A percentile compares a stretch with the other conserved stretches of the same genome.
phyloP scores from a whole-genome alignment of 495 filamentous ascomycete species.

The Xylaria curta region DNA sequence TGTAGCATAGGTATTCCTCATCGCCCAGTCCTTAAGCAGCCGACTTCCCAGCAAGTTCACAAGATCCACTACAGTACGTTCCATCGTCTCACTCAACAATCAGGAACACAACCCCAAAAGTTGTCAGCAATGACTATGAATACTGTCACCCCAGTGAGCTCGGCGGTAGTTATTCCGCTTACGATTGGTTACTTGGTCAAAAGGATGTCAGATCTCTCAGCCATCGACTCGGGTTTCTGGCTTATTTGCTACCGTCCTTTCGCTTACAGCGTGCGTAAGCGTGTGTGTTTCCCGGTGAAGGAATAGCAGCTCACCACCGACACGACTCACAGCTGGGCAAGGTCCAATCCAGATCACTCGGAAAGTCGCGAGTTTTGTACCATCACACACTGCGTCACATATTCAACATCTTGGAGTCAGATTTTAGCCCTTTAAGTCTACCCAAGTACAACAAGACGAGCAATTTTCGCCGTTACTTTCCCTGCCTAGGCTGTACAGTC shows the following conservation, averaged over 20 bases:
- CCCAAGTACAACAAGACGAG: neutral
- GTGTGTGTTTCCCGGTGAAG: conserved; percentile 5
- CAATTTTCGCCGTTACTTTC: neutral
- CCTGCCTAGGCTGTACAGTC: neutral
- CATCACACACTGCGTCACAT: neutral
- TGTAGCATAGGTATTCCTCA: neutral
- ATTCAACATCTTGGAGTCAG: neutral
- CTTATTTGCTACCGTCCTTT: conserved; percentile 5
- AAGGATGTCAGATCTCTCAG: conserved; percentile 15
- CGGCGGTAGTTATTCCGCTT: conserved; percentile 16
- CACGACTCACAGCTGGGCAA: neutral
- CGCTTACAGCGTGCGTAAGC: conserved; percentile 19
- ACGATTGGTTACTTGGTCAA: conserved; percentile 14
- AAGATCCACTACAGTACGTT: conserved; percentile 2
- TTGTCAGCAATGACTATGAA: conserved; percentile 17
- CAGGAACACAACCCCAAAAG: conserved; percentile 15
- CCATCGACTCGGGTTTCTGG: conserved; percentile 9
- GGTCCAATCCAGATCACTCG: neutral
- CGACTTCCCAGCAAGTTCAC: neutral
- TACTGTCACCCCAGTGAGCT: neutral
- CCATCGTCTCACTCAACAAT: conserved; percentile 14
- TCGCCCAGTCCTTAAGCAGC: conserved; percentile 1
- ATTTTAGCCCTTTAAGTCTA: neutral
- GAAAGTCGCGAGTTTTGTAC: neutral
- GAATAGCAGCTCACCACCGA: neutral